Evolutionary conservation across 2,329 filamentous ascomycete species (phyloP), one percentile per base, ranked within the genome.

Genomic region (Coniochaeta sp.): DNA sequence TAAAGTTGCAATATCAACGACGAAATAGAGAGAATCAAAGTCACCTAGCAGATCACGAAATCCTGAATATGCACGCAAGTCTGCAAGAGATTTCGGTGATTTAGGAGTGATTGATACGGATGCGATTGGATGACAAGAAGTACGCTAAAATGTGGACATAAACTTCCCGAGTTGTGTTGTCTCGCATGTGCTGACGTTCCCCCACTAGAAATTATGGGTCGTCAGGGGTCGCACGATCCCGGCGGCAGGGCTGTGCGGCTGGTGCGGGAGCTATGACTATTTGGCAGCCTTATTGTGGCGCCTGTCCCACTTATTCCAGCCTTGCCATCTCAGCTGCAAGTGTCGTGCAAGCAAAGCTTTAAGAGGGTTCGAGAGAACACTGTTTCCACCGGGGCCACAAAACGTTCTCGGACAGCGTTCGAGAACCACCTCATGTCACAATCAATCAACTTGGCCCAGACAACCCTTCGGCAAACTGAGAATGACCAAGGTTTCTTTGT

Each of bases 51-150:
- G 26, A 55, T 33, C 16, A 14, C 50, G 24, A 31, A 55, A 55
- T n/a, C 33, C 26, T 59, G 58, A 22, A 58, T 58, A 33, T 59
- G 58, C 58, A 59, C 43, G 58, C 43, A 59, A 59, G 57, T 16
- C 24, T 26, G 56, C 38, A 50, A n/a, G n/a, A 19, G n/a, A n/a
- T 31, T 34, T 54, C 26, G 33, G 58, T 36, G 43, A 52, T 36
- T 34, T 33, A 16, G 16, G 54, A 26, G 5, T 12, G 12, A 26
- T 31, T 55, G 4, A 5, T 33, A 5, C 16, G 33, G 50, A 34
- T 34, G 31, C 50, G 26, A 55, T 55, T 55, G 26, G 31, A 34
- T n/a, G n/a, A n/a, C n/a, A n/a, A n/a, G n/a, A n/a, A n/a, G n/a
- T n/a, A n/a, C n/a, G n/a, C n/a, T n/a, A n/a, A n/a, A n/a, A n/a